Evolutionary conservation across 176 grass and related monocot genomes (phyloP).

Genomic region (Triticum urartu): DNA sequence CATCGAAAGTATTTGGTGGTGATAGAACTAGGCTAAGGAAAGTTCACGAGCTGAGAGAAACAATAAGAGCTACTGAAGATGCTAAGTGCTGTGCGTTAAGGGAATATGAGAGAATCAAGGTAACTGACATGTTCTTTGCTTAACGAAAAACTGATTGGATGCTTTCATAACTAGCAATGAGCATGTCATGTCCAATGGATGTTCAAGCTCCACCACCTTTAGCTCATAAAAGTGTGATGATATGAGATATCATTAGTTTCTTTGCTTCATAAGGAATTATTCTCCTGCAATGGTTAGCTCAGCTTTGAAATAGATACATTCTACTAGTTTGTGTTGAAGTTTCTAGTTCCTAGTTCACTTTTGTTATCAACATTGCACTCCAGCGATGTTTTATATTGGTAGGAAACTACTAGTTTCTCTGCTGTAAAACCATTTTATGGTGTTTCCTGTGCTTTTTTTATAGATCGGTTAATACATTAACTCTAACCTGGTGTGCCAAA

Average conservation of each 20-base stretch:
- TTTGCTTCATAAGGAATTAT: neutral
- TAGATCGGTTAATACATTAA: neutral
- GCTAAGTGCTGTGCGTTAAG: slow-evolving; percentile 82
- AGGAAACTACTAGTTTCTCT: slow-evolving; percentile 1
- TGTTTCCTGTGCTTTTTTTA: neutral
- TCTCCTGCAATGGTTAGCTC: neutral
- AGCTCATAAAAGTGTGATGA: neutral
- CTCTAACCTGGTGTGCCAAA: neutral
- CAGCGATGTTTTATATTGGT: slow-evolving; percentile 8
- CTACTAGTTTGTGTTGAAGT: neutral
- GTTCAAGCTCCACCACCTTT: neutral
- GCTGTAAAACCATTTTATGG: neutral
- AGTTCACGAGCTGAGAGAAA: slow-evolving; percentile 82
- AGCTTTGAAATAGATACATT: slow-evolving; percentile 18
- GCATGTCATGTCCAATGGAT: neutral
- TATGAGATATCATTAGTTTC: neutral
- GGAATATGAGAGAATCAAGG: slow-evolving; percentile 98
- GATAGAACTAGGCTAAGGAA: slow-evolving; percentile 75
- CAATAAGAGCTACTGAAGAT: slow-evolving; percentile 82
- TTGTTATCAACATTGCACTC: neutral
- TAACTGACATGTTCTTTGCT: slow-evolving; percentile 29
- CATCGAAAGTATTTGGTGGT: slow-evolving; percentile 92
- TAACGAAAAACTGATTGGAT: neutral
- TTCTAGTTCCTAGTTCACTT: neutral
- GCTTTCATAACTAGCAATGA: neutral